Evolutionary conservation across 352 stramenopile species (phyloP), one percentile per base, ranked within the genome.

Genomic region (Phytophthora syringae): DNA sequence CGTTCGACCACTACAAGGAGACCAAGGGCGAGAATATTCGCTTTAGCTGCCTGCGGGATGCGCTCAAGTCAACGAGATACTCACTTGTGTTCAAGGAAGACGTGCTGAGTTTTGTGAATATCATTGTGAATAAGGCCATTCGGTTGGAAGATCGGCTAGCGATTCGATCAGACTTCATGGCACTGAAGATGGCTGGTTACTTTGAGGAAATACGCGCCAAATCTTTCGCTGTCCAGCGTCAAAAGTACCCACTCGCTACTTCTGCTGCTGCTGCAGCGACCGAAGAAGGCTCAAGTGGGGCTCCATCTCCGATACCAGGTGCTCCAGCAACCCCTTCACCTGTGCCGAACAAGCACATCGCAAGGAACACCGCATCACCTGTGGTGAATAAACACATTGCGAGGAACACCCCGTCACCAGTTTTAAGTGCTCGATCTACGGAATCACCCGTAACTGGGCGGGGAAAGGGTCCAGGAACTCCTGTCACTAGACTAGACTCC

Each of bases 51-150:
- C 56, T 95, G 27, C 83, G 84, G 7, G 86, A 95, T 64, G 86
- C 86, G 24, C 74, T 95, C 25, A 90, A 89, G 56, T 95, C 86
- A 39, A 89, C 86, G 11, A 75, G 86, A 12, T 95, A 95, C 64
- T 92, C 84, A 44, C 67, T 95, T 2, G 80, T 88, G n/a, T 95
- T 95, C 75, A 95, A 95, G 50, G 86, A 95, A 72, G 86, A 95
- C 56, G 86, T 95, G 59, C 67, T 95, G 44, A 93, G 84, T 57
- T 95, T 95, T 72, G 84, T 95, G 45, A 95, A 95, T 75, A 93
- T 95, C 63, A 93, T 95, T 57, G 86, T 95, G 24, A 95, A 95
- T 74, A 95, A 95, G 70, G 86, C 84, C 3, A 92, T 95, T 25
- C 80, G 84, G 12, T 61, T 95, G 9, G 86, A 95, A 74, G 82